Evolutionary conservation across 129 eudicot species (phyloP), one percentile per base, ranked within the genome.

Genomic region (Saussurea involucrata): DNA sequence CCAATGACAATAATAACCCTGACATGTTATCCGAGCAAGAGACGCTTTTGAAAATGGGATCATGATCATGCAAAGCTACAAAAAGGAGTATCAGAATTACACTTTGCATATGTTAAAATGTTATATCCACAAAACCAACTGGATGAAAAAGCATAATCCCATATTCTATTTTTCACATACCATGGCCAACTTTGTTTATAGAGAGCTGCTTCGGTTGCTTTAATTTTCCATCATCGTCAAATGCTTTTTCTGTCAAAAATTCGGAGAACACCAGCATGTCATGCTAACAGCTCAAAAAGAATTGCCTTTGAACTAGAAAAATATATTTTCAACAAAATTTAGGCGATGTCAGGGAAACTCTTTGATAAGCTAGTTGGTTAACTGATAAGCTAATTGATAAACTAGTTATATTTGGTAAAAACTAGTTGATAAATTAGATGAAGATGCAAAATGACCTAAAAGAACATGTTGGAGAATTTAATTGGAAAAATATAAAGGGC

Each of bases 131-230:
- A 15, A 6, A 66, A 5, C 6, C 22, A 66, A n/a, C 17, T 40
- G 13, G 8, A 18, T 15, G 66, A 24, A 36, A 61, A 46, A 69
- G 15, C 27, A 69, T 40, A 31, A 33, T 44, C 13, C 6, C 25
- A 78, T 61, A 20, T 27, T 11, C 7, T 73, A 76, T 17, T 64
- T 71, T 70, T 24, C 9, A 53, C 85, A 68, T 85, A 95, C 99
- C 99, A 88, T 95, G 99, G 61, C 99, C 99, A 79, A 95, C 99
- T 92, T 95, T 95, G 82, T 95, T 95, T 63, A 95, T 95, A 8
- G 99, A 95, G 66, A 95, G 85, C 78, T 95, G 76, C 79, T 95
- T 95, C 24, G 99, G 90, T 76, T 95, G 99, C 87, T 88, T 95
- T 76, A 95, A 81, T 63, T 87, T 88, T 8, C 99, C 97, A 67